Evolutionary conservation across 2,329 filamentous ascomycete species (phyloP), one percentile per base, ranked within the genome.

Genomic region (Chaetomiaceae sp.): DNA sequence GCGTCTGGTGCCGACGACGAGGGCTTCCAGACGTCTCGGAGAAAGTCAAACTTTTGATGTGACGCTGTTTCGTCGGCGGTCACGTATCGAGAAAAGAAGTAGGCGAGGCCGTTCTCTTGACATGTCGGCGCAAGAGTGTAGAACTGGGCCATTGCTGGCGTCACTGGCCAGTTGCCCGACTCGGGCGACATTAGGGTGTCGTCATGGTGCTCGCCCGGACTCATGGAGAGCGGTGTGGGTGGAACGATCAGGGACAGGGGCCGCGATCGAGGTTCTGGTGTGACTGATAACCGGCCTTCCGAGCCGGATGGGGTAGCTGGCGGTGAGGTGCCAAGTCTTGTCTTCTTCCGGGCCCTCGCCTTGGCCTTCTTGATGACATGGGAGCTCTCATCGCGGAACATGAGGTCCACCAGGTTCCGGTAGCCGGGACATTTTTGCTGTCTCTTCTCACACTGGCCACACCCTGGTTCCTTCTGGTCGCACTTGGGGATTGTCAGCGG

Each of bases 311-410:
- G 64, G 0, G 54, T 57, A 2, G 59, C 50, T 19, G 61, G 61
- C 6, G 58, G 48, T 6, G 37, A 55, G 50, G 50, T n/a, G 47
- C 51, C 44, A 25, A 54, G 36, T 37, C 51, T 52, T 1, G 53
- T 57, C 64, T 64, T 68, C 59, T 65, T 66, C 6, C 64, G 63
- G 22, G 63, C 61, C 47, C 64, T 66, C n/a, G 69, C 69, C 53
- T 71, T 72, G 42, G 75, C 76, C 66, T 78, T 80, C 60, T 75
- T 74, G 59, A 78, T 78, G 51, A 82, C 78, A 62, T 79, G 76
- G 29, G 72, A 73, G 58, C 76, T 82, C 64, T 82, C 76, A 61
- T 82, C 77, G 38, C 79, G 74, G 59, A 82, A 82, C 71, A 82
- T 80, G 56, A 82, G 71, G 58, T 82, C 79, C 37, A 79, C 73